Conservation (phyloP, 345 rosid species). For the Excoecaria agallocha region DNA sequence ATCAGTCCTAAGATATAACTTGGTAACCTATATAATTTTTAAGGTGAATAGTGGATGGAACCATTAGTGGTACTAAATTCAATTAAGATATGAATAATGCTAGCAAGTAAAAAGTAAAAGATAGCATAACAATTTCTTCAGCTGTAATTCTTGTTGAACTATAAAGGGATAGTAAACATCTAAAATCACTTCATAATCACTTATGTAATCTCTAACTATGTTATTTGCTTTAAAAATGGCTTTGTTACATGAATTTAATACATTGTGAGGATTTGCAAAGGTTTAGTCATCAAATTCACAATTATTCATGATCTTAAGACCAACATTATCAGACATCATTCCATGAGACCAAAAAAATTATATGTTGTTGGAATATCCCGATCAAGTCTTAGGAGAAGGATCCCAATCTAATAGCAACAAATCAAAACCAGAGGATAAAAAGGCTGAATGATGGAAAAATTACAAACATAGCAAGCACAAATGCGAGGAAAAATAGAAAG, state of each 20-base stretch:
- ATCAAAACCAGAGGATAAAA: not conserved
- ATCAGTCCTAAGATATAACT: constrained; percentile 70
- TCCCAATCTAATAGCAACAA: constrained; percentile 60
- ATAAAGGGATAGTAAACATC: constrained; percentile 80
- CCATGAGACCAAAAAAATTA: constrained; percentile 92
- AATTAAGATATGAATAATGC: not conserved
- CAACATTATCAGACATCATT: constrained; percentile 92
- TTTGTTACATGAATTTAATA: constrained; percentile 41
- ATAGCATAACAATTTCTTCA: constrained; percentile 58
- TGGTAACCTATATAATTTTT: constrained; percentile 53
- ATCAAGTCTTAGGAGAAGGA: constrained; percentile 80
- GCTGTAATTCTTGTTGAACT: constrained; percentile 79
- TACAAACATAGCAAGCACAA: not conserved
- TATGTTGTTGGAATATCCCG: constrained; percentile 67
- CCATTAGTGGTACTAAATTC: not conserved
- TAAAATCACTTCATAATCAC: constrained; percentile 73
- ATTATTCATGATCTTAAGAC: constrained; percentile 59
- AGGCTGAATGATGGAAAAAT: not conserved
- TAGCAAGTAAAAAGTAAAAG: not conserved
- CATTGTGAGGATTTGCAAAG: constrained; percentile 55
- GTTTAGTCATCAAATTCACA: constrained; percentile 78
- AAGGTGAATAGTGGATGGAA: not conserved
- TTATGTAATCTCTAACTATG: constrained; percentile 60
- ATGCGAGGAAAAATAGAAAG: constrained; percentile 10
- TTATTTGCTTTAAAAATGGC: constrained; percentile 54